Percentiles rank a stretch among this genome's conserved stretches.
Conservation (phyloP, 2,329 filamentous ascomycete genomes). For the Claviceps monticola region DNA sequence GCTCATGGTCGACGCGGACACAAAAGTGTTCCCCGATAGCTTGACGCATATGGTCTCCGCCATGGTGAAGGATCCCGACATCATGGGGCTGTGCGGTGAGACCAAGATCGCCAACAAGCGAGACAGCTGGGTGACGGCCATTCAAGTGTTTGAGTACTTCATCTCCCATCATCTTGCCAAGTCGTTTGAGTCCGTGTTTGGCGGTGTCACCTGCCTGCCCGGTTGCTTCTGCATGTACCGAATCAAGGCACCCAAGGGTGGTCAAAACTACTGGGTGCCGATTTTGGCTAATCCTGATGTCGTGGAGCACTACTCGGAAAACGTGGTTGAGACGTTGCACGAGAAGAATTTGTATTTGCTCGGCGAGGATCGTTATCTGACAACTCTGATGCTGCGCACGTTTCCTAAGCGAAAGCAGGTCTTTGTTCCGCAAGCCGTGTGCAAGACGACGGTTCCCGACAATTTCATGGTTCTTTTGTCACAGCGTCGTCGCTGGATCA, state of each 20-base stretch:
- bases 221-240: conserved; percentile 99
- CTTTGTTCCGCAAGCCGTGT: conserved; percentile 95
- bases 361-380: conserved; percentile 88
- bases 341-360: conserved; percentile 90
- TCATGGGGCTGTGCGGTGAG: conserved; percentile 97
- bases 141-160: conserved; percentile 99
- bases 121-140: conserved; percentile 87
- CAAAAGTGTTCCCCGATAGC: conserved; percentile 96
- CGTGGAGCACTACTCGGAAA: conserved; percentile 98
- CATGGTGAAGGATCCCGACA: conserved; percentile 97
- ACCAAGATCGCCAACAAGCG: conserved; percentile 99
- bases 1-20: conserved; percentile 98
- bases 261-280: conserved; percentile 98
- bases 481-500: conserved; percentile 95
- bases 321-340: conserved; percentile 94
- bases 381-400: conserved; percentile 93
- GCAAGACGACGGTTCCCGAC: conserved; percentile 95
- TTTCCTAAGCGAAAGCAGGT: conserved; percentile 99
- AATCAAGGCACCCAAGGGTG: conserved; percentile 97
- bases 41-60: conserved; percentile 97
- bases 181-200: conserved; percentile 95
- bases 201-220: conserved; percentile 94
- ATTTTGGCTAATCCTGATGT: conserved; percentile 97
- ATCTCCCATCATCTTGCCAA: conserved; percentile 96
- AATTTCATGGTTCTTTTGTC: conserved; percentile 84